Conservation (phyloP, 805 yeast species). For the Debaryomyces hansenii region DNA sequence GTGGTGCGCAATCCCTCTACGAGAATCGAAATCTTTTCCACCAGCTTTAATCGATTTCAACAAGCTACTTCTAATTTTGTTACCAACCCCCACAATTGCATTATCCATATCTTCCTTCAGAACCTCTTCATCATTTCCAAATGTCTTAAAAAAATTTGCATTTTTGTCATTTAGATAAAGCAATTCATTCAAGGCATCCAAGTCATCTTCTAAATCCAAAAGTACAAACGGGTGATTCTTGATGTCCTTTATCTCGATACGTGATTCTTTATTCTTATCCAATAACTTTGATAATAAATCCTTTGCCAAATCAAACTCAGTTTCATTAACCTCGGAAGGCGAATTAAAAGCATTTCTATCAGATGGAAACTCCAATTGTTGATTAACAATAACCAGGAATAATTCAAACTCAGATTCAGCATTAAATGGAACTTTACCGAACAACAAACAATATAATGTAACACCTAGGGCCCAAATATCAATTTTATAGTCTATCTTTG, state of each 20-base stretch:
- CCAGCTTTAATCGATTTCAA: conserved; percentile 40
- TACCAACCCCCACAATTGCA: conserved; percentile 83
- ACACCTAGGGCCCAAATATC: conserved; percentile 99
- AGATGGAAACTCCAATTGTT: conserved; percentile 58
- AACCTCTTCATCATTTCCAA: conserved; percentile 47
- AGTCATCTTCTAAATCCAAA: conserved; percentile 39
- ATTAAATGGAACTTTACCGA: conserved; percentile 86
- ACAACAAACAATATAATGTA: conserved; percentile 81
- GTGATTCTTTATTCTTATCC: conserved; percentile 63
- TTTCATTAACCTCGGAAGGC: conserved; percentile 37
- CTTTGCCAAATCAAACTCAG: conserved; percentile 48
- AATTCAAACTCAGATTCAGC: conserved; percentile 85
- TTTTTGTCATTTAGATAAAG: conserved; percentile 26
- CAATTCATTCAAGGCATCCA: conserved; percentile 35
- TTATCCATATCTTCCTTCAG: conserved; percentile 67
- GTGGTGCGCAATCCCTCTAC: conserved; percentile 19
- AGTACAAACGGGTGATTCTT: conserved; percentile 71
- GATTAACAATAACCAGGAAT: conserved; percentile 75
- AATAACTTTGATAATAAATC: conserved; percentile 65
- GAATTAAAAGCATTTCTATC: conserved; percentile 32
- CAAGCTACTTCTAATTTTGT: conserved; percentile 54
- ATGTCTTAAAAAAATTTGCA: conserved; percentile 3
- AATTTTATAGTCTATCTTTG: conserved; percentile 73
- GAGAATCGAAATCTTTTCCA: conserved; percentile 22
- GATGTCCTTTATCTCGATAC: conserved; percentile 71